These are phyloP conservation scores for Fusarium transvaalense DNA, from an alignment of 2,329 filamentous ascomycete species.

Conservation along the genomic window DNA sequence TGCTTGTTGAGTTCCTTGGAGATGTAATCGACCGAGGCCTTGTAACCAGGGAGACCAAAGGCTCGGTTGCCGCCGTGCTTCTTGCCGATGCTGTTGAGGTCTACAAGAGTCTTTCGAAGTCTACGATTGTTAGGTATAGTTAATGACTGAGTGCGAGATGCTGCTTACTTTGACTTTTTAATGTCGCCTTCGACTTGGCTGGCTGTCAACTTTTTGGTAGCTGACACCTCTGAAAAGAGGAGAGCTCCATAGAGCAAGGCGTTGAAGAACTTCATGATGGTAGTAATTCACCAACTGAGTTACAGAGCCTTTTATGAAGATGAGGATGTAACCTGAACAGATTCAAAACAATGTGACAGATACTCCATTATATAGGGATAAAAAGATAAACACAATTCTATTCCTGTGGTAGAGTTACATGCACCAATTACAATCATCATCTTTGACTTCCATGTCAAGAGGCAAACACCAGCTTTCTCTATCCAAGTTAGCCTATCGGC, in stretches of 20 bases:
- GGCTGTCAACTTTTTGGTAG: constrained; percentile 41
- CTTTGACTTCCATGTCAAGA: constrained; percentile 24
- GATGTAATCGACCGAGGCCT: constrained; percentile 69
- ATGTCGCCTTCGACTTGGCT: constrained; percentile 46
- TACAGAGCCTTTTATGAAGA: neutral
- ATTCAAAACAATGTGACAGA: constrained; percentile 9
- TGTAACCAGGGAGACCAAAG: constrained; percentile 70
- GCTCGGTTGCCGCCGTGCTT: constrained; percentile 71
- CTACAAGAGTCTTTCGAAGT: constrained; percentile 65
- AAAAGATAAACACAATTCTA: neutral
- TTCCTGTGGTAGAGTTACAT: neutral
- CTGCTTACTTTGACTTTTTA: constrained; percentile 39
- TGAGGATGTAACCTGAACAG: neutral
- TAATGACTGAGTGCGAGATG: rapidly evolving
- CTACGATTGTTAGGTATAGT: constrained; percentile 51
- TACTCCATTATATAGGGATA: constrained; percentile 26
- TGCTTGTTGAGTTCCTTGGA: constrained; percentile 60
- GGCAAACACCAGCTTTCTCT: constrained; percentile 16
- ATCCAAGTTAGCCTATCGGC: constrained; percentile 23
- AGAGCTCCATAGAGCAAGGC: constrained; percentile 41
- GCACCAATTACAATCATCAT: constrained; percentile 1
- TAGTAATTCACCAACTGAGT: neutral
- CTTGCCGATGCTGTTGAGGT: constrained; percentile 66
- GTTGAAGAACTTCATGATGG: constrained; percentile 43
- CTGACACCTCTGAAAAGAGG: constrained; percentile 37